These are phyloP conservation scores for Pogostemon cablin DNA, from an alignment of 257 asterid species.

Conservation along the genomic window DNA sequence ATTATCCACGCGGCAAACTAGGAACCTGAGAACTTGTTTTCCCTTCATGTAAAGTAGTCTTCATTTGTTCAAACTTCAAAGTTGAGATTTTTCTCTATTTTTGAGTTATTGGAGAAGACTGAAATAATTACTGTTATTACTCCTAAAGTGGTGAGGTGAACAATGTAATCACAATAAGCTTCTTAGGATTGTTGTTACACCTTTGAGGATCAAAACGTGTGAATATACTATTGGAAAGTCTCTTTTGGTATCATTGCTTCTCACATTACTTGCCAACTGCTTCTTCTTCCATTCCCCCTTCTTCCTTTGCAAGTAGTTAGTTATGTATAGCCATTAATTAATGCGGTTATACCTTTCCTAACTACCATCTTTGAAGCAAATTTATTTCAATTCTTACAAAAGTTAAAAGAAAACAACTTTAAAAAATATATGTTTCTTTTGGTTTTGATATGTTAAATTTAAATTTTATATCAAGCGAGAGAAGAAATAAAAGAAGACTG, in stretches of 20 bases:
- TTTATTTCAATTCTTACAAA: no score
- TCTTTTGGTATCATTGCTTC: constrained; percentile 3
- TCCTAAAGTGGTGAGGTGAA: constrained; percentile 41
- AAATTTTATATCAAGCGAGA: no score
- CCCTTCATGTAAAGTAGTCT: constrained; percentile 33
- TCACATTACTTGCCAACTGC: not conserved
- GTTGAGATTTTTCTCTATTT: constrained; percentile 37
- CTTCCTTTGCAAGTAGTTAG: no score
- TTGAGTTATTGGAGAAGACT: constrained; percentile 41
- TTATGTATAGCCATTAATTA: no score
- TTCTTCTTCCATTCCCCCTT: not conserved
- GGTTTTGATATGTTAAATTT: no score
- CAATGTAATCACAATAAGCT: constrained; percentile 39
- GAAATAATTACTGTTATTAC: constrained; percentile 48
- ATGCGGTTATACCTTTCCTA: no score
- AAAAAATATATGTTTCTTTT: no score
- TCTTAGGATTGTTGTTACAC: constrained; percentile 35
- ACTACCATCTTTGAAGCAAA: no score
- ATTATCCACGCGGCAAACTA: constrained; percentile 27
- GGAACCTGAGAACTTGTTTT: constrained; percentile 34
- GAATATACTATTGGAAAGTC: constrained; percentile 33
- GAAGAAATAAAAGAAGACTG: no score
- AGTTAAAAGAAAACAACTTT: no score
- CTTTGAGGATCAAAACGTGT: constrained; percentile 34
- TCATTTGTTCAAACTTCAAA: constrained; percentile 45